Percentiles rank a stretch among this genome's conserved stretches.
These are phyloP conservation scores for Bocquillonia castaneifolia DNA, from an alignment of 441 rosid species.

Conservation along the genomic window DNA sequence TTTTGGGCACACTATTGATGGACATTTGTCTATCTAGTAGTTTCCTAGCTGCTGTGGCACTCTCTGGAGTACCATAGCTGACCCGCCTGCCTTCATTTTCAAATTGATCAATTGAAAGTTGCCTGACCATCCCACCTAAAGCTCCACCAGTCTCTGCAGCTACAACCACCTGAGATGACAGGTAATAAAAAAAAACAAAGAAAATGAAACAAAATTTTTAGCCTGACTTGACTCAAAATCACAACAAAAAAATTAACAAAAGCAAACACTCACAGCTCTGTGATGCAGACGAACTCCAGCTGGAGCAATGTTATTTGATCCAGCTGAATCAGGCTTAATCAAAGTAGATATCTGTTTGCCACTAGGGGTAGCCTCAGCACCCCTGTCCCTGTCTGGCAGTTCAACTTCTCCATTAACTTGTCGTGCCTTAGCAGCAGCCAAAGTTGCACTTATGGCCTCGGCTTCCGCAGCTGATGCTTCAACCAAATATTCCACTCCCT, in stretches of 20 bases:
- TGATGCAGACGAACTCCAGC: constrained; percentile 93
- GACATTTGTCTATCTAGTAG: constrained; percentile 95
- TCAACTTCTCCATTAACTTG: constrained; percentile 92
- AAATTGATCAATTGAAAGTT: constrained; percentile 90
- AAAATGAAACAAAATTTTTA: too few relatives aligned
- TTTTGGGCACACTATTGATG: constrained; percentile 85
- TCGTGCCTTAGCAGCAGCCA: constrained; percentile 97
- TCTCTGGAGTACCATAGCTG: constrained; percentile 90
- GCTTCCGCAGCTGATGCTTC: constrained; percentile 99
- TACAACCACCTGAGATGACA: constrained; percentile 67
- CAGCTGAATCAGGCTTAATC: constrained; percentile 73
- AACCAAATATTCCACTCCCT: constrained; percentile 94
- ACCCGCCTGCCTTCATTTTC: constrained; percentile 98
- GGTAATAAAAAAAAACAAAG: neutral
- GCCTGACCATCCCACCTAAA: constrained; percentile 95
- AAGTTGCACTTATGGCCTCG: constrained; percentile 90
- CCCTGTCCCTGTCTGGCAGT: constrained; percentile 75
- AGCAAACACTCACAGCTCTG: constrained; percentile 69
- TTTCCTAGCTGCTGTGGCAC: constrained; percentile 92
- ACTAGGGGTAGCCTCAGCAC: constrained; percentile 94
- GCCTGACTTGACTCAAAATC: constrained; percentile 14
- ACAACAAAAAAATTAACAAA: constrained; percentile 11
- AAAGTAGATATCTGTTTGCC: constrained; percentile 65
- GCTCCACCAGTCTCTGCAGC: constrained; percentile 98
- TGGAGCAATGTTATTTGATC: constrained; percentile 49